A percentile compares a stretch with the other conserved stretches of the same genome.
These are phyloP conservation scores for Limnomonas spitsbergensis DNA, from an alignment of 139 green algal genomes.

Conservation along the genomic window DNA sequence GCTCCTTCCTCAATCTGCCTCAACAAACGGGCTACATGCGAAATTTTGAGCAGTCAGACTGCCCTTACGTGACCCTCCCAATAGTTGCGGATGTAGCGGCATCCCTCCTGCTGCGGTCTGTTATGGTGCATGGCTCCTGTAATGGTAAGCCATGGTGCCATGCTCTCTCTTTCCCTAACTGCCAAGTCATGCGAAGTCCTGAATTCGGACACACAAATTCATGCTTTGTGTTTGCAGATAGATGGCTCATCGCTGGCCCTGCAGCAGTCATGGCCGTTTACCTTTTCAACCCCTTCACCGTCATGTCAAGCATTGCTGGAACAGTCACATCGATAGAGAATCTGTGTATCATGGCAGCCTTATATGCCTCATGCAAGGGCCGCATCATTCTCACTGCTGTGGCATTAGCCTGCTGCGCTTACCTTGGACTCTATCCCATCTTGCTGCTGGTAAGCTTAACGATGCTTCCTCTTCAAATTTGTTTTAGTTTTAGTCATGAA, in stretches of 20 bases:
- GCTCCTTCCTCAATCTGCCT: too few species aligned
- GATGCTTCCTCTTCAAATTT: not conserved
- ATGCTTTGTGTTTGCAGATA: too few species aligned
- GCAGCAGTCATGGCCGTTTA: conserved; percentile 24
- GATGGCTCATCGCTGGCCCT: not conserved
- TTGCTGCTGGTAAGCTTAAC: conserved; percentile 41
- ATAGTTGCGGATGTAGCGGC: not conserved
- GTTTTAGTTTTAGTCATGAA: too few species aligned
- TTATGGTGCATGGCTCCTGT: not conserved
- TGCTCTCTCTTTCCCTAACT: too few species aligned
- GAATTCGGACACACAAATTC: too few species aligned
- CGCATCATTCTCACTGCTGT: conserved; percentile 19
- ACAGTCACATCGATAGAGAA: conserved; percentile 41
- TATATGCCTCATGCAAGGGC: conserved; percentile 12
- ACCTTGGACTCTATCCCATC: conserved; percentile 38
- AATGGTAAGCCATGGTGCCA: not conserved
- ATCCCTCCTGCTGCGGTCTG: not conserved
- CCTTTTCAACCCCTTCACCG: conserved; percentile 51
- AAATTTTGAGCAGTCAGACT: not conserved
- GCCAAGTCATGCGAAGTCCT: too few species aligned
- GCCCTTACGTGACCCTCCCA: not conserved
- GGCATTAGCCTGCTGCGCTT: conserved; percentile 29
- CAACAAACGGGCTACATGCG: not conserved
- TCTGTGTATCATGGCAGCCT: conserved; percentile 22
- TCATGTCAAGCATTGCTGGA: conserved; percentile 32